Evolutionary conservation across 495 filamentous ascomycete species (phyloP).

Genomic region (Glutinoglossum americanum): DNA sequence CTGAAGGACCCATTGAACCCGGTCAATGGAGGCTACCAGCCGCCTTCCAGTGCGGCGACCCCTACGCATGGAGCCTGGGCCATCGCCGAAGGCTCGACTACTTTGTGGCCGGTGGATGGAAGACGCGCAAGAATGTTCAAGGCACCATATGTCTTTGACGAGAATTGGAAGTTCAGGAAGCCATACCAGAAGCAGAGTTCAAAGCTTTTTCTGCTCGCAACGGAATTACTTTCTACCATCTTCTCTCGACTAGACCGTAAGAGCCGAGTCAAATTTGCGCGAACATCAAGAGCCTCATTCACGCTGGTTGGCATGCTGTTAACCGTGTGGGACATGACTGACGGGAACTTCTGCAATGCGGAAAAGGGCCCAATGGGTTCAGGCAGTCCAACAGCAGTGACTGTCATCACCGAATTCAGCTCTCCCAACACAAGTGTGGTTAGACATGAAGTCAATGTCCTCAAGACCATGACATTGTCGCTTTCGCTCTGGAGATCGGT

Average conservation of each 20-base stretch:
- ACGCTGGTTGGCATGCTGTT: neutral
- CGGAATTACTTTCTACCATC: neutral
- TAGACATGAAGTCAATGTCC: neutral
- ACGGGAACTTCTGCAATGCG: neutral
- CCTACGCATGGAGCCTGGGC: neutral
- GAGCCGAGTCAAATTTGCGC: neutral
- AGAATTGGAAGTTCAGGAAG: neutral
- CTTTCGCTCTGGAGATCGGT: neutral
- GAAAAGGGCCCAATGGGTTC: neutral
- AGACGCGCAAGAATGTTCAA: neutral
- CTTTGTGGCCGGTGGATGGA: neutral
- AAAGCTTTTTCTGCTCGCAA: neutral
- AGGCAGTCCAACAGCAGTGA: neutral
- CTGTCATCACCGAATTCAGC: neutral
- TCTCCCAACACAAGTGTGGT: neutral
- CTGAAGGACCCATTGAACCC: neutral
- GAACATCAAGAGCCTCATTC: neutral
- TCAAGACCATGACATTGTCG: neutral
- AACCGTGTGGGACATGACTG: slow-evolving; percentile 1
- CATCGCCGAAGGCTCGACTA: neutral
- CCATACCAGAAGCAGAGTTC: neutral
- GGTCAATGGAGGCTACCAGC: neutral
- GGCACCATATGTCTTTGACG: neutral
- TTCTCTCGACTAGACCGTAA: neutral
- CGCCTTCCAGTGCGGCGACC: neutral